Conservation (phyloP, 345 rosid species). For the Erodium maritimum region DNA sequence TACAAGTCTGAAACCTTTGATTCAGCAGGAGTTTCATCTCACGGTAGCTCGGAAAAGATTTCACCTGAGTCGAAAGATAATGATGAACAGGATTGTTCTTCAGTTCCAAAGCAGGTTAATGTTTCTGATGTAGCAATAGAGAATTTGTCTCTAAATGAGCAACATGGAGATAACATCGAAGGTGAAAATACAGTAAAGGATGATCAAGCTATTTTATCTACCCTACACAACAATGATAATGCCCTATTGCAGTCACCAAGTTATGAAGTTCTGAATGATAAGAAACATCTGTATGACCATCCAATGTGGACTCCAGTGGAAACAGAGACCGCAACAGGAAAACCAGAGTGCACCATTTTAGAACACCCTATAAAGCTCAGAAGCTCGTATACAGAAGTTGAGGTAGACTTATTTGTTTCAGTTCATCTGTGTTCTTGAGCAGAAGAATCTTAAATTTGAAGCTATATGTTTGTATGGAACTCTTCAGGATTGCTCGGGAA, state of each 20-base stretch:
- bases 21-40: not conserved
- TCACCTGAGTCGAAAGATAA: constrained; percentile 6
- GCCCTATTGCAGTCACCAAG: constrained; percentile 8
- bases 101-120: not conserved
- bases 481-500: constrained; percentile 54
- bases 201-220: constrained; percentile 32
- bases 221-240: constrained; percentile 28
- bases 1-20: not conserved
- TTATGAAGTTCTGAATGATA: constrained; percentile 16
- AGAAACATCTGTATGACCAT: constrained; percentile 42
- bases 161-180: constrained; percentile 18
- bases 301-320: constrained; percentile 76
- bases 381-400: constrained; percentile 76
- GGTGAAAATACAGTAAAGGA: constrained; percentile 35
- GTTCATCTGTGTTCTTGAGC: not conserved
- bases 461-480: constrained; percentile 7
- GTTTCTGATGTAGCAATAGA: constrained; percentile 27
- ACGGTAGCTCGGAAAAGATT: not conserved
- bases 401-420: constrained; percentile 26
- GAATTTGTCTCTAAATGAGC: constrained; percentile 22
- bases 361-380: constrained; percentile 66
- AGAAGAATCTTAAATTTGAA: not conserved
- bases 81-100: constrained; percentile 1
- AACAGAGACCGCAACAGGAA: constrained; percentile 75
- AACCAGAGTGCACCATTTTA: constrained; percentile 33